Evolutionary conservation across 2,329 filamentous ascomycete species (phyloP), one percentile per base, ranked within the genome.

Genomic region (Orbilia ellipsospora): DNA sequence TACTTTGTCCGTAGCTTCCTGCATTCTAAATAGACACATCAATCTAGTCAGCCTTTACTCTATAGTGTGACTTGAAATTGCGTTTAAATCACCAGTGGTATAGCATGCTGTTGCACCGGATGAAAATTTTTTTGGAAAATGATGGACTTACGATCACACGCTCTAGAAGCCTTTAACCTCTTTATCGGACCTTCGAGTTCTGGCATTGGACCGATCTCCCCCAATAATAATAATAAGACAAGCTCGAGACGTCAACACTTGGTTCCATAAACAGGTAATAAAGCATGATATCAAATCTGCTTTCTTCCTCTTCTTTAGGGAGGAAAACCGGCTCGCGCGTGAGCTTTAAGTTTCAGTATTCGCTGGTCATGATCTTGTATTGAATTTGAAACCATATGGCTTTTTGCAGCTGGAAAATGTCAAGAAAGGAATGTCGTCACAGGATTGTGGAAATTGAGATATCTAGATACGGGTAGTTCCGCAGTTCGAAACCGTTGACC

Each of bases 121-220:
- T 36, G 40, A 48, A 10, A 62, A 48, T 73, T 54, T 60, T 61
- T 60, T 15, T 18, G 70, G 57, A 69, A 59, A 42, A 77, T 68
- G 8, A 67, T 57, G 23, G 57, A 79, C 54, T 79, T 62, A 73
- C 69, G 78, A 68, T 79, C 78, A 59, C 78, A 79, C 45, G 78
- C 78, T 44, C 77, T 68, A 8, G 77, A 72, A 28, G 78, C 75
- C 56, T 78, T 79, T 40, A 78, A 66, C 36, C 78, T 73, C 52
- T 79, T 79, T 56, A 79, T 77, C 51, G 75, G 72, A 16, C 52
- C 69, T 61, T 77, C 68, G 63, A 76, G 60, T 45, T 79, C 77
- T 10, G 78, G 44, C 78, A 79, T 79, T 64, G 55, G 48, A 64
- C 31, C 61, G 28, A 20, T 36, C 31, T 60, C 52, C 45, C 45